Conservation (phyloP, 2,329 filamentous ascomycete species). For the Alternaria incomplexa region DNA sequence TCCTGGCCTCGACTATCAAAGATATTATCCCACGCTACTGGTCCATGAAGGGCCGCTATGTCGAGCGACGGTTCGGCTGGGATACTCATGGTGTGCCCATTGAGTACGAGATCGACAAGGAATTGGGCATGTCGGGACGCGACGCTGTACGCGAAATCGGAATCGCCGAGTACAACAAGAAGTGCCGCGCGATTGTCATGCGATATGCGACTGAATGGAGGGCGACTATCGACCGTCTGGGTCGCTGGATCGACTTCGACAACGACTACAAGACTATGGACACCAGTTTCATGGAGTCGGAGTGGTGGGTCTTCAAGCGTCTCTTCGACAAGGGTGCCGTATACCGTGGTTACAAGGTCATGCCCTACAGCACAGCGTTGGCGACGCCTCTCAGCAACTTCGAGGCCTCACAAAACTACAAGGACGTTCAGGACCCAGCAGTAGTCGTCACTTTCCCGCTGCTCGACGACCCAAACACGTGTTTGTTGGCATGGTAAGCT, state of each 20-base stretch:
- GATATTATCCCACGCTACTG: slow-evolving; percentile 96
- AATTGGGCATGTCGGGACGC: slow-evolving; percentile 84
- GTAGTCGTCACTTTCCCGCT: slow-evolving; percentile 89
- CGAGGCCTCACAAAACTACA: slow-evolving; percentile 93
- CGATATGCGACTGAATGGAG: slow-evolving; percentile 87
- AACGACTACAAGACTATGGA: slow-evolving; percentile 99
- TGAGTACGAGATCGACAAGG: slow-evolving; percentile 98
- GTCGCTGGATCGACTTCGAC: slow-evolving; percentile 97
- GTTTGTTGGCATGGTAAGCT: slow-evolving; percentile 73
- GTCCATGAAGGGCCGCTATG: slow-evolving; percentile 95
- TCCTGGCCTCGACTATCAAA: slow-evolving; percentile 93
- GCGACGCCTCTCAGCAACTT: slow-evolving; percentile 92
- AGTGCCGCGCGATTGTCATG: slow-evolving; percentile 94
- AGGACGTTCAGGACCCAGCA: slow-evolving; percentile 89
- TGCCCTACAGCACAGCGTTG: slow-evolving; percentile 93
- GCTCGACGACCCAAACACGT: slow-evolving; percentile 74
- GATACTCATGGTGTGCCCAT: slow-evolving; percentile 94
- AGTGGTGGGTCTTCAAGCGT: slow-evolving; percentile 97
- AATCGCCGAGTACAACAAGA: slow-evolving; percentile 86
- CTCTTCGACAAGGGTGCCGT: slow-evolving; percentile 88
- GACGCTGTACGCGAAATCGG: slow-evolving; percentile 87
- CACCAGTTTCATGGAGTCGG: slow-evolving; percentile 90
- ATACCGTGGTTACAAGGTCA: slow-evolving; percentile 88
- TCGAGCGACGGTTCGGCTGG: slow-evolving; percentile 93
- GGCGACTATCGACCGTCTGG: slow-evolving; percentile 82